These are phyloP conservation scores for Botrytis medusae DNA, from an alignment of 2,329 filamentous ascomycete species.

Conservation along the genomic window DNA sequence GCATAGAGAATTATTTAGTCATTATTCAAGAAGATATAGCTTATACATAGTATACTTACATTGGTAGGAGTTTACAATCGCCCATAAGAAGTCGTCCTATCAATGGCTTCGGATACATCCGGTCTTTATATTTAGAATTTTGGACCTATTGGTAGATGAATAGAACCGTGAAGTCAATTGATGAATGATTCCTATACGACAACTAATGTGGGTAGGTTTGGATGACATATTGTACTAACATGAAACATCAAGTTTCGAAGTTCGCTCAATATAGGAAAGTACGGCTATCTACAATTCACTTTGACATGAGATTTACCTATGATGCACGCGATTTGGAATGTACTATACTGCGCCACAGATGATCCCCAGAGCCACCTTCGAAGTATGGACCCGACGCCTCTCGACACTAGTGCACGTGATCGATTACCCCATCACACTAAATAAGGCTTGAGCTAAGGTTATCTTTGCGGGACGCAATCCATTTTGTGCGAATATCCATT, in stretches of 20 bases:
- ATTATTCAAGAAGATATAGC: neutral
- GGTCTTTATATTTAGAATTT: neutral
- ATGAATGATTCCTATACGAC: neutral
- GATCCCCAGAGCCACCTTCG: neutral
- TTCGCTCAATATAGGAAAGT: neutral
- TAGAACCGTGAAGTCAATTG: neutral
- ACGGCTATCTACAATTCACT: neutral
- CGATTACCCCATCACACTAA: neutral
- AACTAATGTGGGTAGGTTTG: neutral
- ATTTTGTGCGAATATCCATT: conserved; percentile 3
- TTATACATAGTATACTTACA: no score
- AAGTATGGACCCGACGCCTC: neutral
- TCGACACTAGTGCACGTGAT: neutral
- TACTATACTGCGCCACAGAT: neutral
- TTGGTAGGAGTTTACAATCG: neutral
- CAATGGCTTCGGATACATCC: neutral
- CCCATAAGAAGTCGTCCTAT: neutral
- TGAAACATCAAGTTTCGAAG: neutral
- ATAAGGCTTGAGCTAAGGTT: conserved; percentile 2
- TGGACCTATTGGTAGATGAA: neutral
- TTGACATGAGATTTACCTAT: neutral
- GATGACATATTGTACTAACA: neutral
- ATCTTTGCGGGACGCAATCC: neutral
- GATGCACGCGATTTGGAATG: neutral
- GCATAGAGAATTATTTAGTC: neutral